Conservation (phyloP, 2,329 filamentous ascomycete genomes). For the Scorias spongiosa region DNA sequence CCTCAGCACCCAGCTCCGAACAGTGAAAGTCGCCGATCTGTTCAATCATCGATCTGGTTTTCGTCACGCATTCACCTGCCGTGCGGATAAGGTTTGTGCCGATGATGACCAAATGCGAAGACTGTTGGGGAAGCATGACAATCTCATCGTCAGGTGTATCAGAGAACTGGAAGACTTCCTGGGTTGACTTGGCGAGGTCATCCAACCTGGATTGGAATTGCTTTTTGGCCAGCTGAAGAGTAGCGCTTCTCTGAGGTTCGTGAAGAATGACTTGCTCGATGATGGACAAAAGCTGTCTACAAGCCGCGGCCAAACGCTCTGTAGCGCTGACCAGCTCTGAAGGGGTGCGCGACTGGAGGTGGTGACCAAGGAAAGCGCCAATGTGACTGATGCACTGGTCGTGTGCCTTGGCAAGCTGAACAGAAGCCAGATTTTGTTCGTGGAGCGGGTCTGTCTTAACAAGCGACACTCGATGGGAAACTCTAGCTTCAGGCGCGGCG, state of each 20-base stretch:
- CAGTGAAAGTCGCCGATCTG: constrained; percentile 38
- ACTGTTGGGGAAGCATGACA: constrained; percentile 51
- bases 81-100: constrained; percentile 44
- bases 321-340: constrained; percentile 70
- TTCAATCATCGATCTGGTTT: constrained; percentile 73
- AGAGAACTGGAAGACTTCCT: constrained; percentile 57
- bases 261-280: constrained; percentile 62
- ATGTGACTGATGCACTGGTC: constrained; percentile 82
- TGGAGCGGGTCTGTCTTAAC: constrained; percentile 8
- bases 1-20: neutral
- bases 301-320: constrained; percentile 68
- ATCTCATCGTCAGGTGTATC: constrained; percentile 57
- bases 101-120: constrained; percentile 13
- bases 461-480: constrained; percentile 17
- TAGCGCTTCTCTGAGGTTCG: constrained; percentile 51
- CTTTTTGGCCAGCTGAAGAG: constrained; percentile 53
- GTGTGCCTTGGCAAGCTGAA: constrained; percentile 63
- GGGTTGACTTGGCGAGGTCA: constrained; percentile 65
- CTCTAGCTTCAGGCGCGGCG: constrained; percentile 7
- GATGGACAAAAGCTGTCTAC: constrained; percentile 61
- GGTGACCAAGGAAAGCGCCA: constrained; percentile 84
- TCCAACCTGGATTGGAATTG: constrained; percentile 68
- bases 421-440: constrained; percentile 59
- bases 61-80: constrained; percentile 80
- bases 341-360: constrained; percentile 82